Evolutionary conservation across 2,329 filamentous ascomycete species (phyloP).

Genomic region (Xylariomycetidae sp.): DNA sequence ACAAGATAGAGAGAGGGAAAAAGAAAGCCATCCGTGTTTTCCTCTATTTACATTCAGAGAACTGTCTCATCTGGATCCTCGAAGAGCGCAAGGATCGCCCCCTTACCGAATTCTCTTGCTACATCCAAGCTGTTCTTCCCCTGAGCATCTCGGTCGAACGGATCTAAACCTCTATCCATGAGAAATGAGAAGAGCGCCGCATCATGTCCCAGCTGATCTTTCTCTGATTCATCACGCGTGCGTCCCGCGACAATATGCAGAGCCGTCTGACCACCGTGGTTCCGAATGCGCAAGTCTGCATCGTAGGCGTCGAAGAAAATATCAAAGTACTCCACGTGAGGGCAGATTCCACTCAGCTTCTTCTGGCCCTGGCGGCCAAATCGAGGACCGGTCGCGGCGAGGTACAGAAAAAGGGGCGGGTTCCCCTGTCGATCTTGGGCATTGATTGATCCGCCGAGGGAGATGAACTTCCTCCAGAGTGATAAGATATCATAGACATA

Average conservation of each 20-base stretch:
- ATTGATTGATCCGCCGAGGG: constrained; percentile 12
- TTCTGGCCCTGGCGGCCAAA: neutral
- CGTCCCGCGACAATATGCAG: constrained; percentile 2
- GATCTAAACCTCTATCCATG: constrained; percentile 1
- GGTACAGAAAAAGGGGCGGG: constrained; percentile 1
- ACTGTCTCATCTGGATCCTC: too few species aligned
- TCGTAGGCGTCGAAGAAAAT: constrained; percentile 8
- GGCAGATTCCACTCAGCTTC: neutral
- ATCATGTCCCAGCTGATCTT: neutral
- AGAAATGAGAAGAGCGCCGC: constrained; percentile 1
- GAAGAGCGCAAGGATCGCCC: neutral
- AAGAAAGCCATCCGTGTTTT: too few species aligned
- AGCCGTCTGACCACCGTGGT: constrained; percentile 1
- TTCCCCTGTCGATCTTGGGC: constrained; percentile 5
- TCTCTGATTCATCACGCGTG: too few species aligned
- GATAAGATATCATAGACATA: neutral
- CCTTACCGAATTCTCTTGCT: neutral
- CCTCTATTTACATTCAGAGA: too few species aligned
- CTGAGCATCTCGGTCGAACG: neutral
- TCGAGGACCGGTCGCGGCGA: neutral
- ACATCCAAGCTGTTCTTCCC: constrained; percentile 1
- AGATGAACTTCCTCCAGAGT: constrained; percentile 14
- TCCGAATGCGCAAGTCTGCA: neutral
- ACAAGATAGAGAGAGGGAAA: too few species aligned
- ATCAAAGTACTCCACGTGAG: constrained; percentile 2